Evolutionary conservation across 78 protist genomes (phyloP), one percentile per base, ranked within the genome.

Genomic region (Carpediemonas membranifera): DNA sequence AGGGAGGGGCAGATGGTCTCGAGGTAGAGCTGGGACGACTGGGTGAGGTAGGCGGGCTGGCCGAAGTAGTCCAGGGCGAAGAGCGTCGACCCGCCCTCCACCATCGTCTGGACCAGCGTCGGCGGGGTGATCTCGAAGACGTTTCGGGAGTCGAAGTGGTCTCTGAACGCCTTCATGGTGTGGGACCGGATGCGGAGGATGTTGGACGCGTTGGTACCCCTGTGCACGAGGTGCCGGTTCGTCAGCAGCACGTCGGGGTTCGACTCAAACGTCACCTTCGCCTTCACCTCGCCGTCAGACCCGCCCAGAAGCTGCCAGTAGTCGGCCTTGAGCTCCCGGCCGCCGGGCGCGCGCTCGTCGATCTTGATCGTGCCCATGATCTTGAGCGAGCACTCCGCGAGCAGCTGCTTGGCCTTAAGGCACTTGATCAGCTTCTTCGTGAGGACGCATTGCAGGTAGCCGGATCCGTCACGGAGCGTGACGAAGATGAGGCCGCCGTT

Each of bases 71-170:
- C 64, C 43, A 90, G 53, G 35, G 72, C 44, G 71, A 90, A 90
- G 28, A 90, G 79, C 1, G 91, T 87, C 14, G 88, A 60, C 33
- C 96, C 94, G 28, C 96, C 98, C 54, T 91, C 98, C 61, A 81
- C 73, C 64, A 74, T 84, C 30, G 87, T 92, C 82, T 93, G 89
- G 28, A 93, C 98, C 0, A 93, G 72, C 15, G 95, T 89, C 52
- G 96, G 98, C 36, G 95, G 93, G 25, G 68, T 76, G 33, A 93
- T 89, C 64, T 93, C 98, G 67, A 63, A 16, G 57, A 76, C 86
- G 14, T 73, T 71, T 19, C 56, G 41, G 16, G 28, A 59, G 43
- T 21, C 67, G 75, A 74, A 87, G 80, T 86, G 92, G 37, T 84
- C 77, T 35, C 94, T 73, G 88, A 92, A 89, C 31, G 83, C 75